Evolutionary conservation across 129 eudicot species (phyloP).

Genomic region (Heracleum sosnowskyi): DNA sequence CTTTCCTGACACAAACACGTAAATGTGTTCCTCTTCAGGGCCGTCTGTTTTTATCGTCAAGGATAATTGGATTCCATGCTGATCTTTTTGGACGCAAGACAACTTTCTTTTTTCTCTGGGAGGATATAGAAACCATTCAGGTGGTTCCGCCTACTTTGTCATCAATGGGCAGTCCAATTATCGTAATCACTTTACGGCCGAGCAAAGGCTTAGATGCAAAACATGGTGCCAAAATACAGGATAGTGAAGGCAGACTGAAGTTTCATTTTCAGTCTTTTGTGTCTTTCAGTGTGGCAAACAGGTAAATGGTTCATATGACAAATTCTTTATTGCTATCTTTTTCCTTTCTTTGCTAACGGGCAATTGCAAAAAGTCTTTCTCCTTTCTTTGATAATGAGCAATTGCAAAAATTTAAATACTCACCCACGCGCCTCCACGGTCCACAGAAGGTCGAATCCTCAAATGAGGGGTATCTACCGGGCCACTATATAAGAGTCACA

Average conservation of each 20-base stretch:
- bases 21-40: conserved; percentile 41
- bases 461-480: neutral
- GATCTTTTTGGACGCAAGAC: conserved; percentile 92
- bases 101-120: conserved; percentile 85
- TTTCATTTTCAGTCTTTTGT: conserved; percentile 94
- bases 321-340: neutral
- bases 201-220: conserved; percentile 88
- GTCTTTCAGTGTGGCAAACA: conserved; percentile 84
- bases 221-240: conserved; percentile 89
- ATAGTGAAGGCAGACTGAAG: conserved; percentile 87
- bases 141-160: conserved; percentile 85
- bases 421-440: neutral
- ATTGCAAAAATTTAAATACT: neutral
- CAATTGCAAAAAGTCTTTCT: neutral
- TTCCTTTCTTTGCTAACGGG: neutral
- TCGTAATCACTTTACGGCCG: conserved; percentile 68
- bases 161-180: conserved; percentile 92
- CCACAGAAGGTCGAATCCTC: neutral
- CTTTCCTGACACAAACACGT: neutral
- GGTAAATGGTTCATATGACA: conserved; percentile 27
- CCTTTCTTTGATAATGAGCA: no score
- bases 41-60: conserved; percentile 84
- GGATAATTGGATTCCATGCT: conserved; percentile 92
- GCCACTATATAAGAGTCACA: neutral
- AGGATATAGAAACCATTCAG: conserved; percentile 85